Base-by-base conservation (phyloP, 768 basidiomycete genomes). In the Phallus indusiatus region DNA sequence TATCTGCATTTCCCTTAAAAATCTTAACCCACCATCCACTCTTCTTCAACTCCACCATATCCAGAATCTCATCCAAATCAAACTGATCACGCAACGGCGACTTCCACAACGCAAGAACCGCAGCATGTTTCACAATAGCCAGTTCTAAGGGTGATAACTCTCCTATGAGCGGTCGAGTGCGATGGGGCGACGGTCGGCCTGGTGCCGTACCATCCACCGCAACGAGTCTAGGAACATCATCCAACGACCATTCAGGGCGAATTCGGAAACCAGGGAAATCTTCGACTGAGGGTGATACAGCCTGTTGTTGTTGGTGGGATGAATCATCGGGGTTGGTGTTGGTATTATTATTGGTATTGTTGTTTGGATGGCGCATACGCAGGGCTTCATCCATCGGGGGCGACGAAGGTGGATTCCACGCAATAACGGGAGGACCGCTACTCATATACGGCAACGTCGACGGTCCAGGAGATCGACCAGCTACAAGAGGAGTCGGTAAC, bases 11-110 rank as follows among this genome's bases (percentile, higher is more conserved):
- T 4, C 66, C 67, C 71, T 96, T 97, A 77, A 99, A 97, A 17
- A 97, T 71, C 72, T 94, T 92, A 63, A 90, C 89, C 94, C 94
- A 99, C 73, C 96, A 96, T 18, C 88, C 88, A 61, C 83, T 85
- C 78, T 95, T 97, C 78, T 95, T 90, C 20, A 77, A 77, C 70
- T 97, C 94, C 28, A 99, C 82, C 70, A 96, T 76, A 72, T 98
- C 95, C 64, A 97, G 70, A 55, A 98, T 77, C 68, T 99, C 96
- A 61, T 98, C 96, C 64, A 97, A 67, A 64, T 95, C 93, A 58
- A 93, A 84, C 55, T 87, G 81, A 61, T 92, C 89, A 63, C 79
- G 82, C 33, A 98, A 72, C 10, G 88, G 83, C 4, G 88, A 90
- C 63, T 85, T 80, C 61, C 84, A 82, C 50, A 99, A 76, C 8